A percentile compares a stretch with the other conserved stretches of the same genome.
Conservation (phyloP, 2,329 filamentous ascomycete species). For the Lasiodiplodia sp. region DNA sequence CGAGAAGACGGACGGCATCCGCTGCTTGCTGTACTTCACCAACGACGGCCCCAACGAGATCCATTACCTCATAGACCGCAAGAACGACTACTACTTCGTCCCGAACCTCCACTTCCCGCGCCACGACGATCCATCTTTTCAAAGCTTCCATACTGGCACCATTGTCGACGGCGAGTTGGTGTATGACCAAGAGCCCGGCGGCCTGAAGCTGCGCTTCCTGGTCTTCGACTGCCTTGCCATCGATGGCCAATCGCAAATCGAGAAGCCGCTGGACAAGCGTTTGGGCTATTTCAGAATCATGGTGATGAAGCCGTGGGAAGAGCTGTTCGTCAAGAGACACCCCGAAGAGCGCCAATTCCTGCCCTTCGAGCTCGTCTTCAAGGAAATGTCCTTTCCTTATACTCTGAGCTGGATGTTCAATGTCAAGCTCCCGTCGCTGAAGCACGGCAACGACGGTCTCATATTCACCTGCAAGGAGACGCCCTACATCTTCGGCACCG, state of each 20-base stretch:
- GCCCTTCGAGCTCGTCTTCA: slow-evolving; percentile 84
- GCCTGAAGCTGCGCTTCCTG: slow-evolving; percentile 78
- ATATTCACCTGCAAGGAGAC: slow-evolving; percentile 96
- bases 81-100: slow-evolving; percentile 95
- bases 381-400: slow-evolving; percentile 88
- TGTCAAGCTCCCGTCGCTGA: slow-evolving; percentile 80
- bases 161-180: slow-evolving; percentile 94
- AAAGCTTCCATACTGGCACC: slow-evolving; percentile 78
- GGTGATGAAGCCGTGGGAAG: slow-evolving; percentile 74
- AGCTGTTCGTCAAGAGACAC: slow-evolving; percentile 62
- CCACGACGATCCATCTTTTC: slow-evolving; percentile 63
- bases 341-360: slow-evolving; percentile 74
- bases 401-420: slow-evolving; percentile 81
- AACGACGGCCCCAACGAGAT: slow-evolving; percentile 67
- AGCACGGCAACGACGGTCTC: slow-evolving; percentile 93
- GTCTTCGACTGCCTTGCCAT: slow-evolving; percentile 93
- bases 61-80: slow-evolving; percentile 95
- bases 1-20: slow-evolving; percentile 96
- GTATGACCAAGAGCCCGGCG: slow-evolving; percentile 70
- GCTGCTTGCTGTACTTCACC: slow-evolving; percentile 92
- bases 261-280: slow-evolving; percentile 84
- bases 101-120: slow-evolving; percentile 81
- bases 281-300: slow-evolving; percentile 83
- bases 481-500: slow-evolving; percentile 87
- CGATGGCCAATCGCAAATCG: slow-evolving; percentile 77